Evolutionary conservation across 306 rosid genomes (phyloP).

Genomic region (Cucurbita moschata): DNA sequence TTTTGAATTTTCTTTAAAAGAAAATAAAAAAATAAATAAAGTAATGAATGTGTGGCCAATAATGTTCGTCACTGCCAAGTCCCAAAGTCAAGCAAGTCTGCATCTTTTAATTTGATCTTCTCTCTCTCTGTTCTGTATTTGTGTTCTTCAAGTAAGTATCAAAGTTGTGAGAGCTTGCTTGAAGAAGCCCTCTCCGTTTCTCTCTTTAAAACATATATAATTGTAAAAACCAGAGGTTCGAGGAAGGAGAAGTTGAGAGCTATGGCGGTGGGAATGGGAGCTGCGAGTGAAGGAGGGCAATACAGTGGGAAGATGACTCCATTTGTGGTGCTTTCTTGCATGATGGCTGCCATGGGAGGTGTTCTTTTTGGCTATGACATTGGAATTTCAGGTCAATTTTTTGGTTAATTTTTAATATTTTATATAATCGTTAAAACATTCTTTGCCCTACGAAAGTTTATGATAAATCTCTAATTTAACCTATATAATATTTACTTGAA

Average conservation of each 20-base stretch:
- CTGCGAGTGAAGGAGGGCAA: not conserved
- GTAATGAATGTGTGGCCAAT: not conserved
- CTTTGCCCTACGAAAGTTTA: no score
- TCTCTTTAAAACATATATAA: not conserved
- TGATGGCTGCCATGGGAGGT: conserved; percentile 12
- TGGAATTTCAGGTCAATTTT: not conserved
- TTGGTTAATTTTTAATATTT: not conserved
- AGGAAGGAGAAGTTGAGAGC: not conserved
- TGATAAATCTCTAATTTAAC: not conserved
- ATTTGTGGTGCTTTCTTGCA: not conserved
- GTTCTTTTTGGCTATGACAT: conserved; percentile 5
- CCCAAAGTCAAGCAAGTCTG: not conserved
- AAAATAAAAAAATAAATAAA: not conserved
- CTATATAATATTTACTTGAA: no score
- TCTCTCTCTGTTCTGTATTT: not conserved
- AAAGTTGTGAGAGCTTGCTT: not conserved
- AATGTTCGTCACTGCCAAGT: not conserved
- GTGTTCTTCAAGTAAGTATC: not conserved
- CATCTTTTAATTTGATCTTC: not conserved
- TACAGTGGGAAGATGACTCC: conserved; percentile 1
- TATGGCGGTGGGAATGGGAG: not conserved
- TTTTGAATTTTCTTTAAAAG: not conserved
- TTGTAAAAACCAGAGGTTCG: not conserved
- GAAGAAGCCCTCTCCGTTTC: not conserved
- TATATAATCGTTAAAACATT: no score